Evolutionary conservation across 129 eudicot species (phyloP), one percentile per base, ranked within the genome.

Genomic region (Lactuca saligna): DNA sequence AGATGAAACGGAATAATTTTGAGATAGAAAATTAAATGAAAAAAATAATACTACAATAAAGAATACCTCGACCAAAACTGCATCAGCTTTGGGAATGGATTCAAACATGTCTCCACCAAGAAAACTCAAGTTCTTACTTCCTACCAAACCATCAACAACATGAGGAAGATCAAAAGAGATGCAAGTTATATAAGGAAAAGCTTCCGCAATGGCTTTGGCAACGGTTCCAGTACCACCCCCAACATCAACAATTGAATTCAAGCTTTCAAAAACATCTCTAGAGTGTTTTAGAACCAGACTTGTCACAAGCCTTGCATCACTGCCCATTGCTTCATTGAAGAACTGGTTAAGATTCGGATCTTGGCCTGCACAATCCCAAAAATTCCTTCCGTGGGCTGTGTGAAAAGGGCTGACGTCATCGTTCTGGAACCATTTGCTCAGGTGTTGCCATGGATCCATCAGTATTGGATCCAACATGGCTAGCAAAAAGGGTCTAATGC

Each of bases 161-260:
- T 68, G 80, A 65, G 80, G 83, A 31, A 74, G 80, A 74, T 79
- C 83, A 62, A 79, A 75, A 33, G 59, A 8, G 0, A 13, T 57
- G 68, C 73, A 75, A 5, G 8, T 66, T 7, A 75, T 1, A 15
- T 17, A 4, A 3, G 78, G 78, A 58, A 68, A 75, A 3, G 70
- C 69, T 32, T 69, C 34, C 6, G 61, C 74, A 33, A 80, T 59
- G 8, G 74, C 29, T 63, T 49, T 65, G 41, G 71, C 72, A 65
- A 71, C 7, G 0, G 72, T 65, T 13, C 85, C 85, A 3, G 55
- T 71, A 31, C 81, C 81, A 66, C 85, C 82, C 1, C 81, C 82
- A 10, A 76, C 85, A 15, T 81, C 85, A 15, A 81, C 82, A 33
- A 80, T 17, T 7, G 81, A 75, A 17, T 71, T 38, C 31, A 80